phyloP scores from a whole-genome alignment of 1,139 yeast genomes.

The Magnusiomyces suaveolens region DNA sequence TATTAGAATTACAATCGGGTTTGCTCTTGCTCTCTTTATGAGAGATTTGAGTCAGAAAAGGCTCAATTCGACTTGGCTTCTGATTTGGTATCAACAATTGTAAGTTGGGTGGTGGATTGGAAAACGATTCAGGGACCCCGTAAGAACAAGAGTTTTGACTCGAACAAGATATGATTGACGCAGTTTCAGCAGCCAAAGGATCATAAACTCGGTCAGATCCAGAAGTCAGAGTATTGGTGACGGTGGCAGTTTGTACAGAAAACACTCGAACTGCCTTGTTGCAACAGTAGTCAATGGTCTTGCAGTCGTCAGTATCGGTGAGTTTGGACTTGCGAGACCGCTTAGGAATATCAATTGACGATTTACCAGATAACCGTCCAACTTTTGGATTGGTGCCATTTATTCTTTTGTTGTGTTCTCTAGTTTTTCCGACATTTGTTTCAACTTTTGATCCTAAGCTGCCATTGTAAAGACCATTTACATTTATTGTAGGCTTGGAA shows the following conservation, averaged over 20 bases:
- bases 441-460: neutral
- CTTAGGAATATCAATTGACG: neutral
- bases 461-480: too few species aligned
- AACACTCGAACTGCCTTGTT: neutral
- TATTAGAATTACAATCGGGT: conserved; percentile 5
- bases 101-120: neutral
- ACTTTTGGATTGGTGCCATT: too few species aligned
- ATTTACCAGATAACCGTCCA: neutral
- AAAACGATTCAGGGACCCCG: neutral
- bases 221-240: neutral
- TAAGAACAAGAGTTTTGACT: neutral
- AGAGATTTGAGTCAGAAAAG: conserved; percentile 1
- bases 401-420: too few species aligned
- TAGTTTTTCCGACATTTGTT: neutral
- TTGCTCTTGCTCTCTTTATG: conserved; percentile 31
- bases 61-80: conserved; percentile 19
- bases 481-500: too few species aligned
- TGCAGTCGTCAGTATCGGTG: neutral
- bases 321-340: neutral
- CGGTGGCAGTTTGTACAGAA: neutral
- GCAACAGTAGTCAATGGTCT: neutral
- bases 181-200: neutral
- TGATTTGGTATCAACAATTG: neutral
- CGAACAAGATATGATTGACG: neutral
- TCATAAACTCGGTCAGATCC: neutral